Base-by-base conservation (phyloP, 1,284 basidiomycete species). In the Athelia psychrophila region DNA sequence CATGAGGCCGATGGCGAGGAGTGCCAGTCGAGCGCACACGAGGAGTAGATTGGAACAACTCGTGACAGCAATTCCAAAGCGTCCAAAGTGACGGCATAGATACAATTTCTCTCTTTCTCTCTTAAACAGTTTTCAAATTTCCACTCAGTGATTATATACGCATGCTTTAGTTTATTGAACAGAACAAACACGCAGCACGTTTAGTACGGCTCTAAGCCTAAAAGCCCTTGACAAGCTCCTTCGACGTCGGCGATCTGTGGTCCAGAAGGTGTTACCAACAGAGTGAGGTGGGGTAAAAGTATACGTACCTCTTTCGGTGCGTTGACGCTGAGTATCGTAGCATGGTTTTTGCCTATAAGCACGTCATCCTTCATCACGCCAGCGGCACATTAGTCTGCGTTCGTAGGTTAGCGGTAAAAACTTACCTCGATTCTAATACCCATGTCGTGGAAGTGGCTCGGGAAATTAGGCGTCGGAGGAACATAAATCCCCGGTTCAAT, bases 401-500 rank as follows among this genome's bases (percentile, higher is more conserved):
- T 42, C 38, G 5, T 42, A 42, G 25, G 51, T 51, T 12, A 23
- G 32, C 23, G 33, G 24, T 12, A 49, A 50, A 36, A 36, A 62
- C 71, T 42, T 55, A 86, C 89, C 77, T 97, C 94, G 62, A 97
- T 93, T 45, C 95, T 82, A 55, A 97, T 86, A 3, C 91, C 93
- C 23, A 95, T 80, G 56, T 93, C 89, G 60, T 95, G 93, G 70
- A 93, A 98, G 51, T 83, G 81, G 57, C 81, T 86, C 0, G 95
- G 95, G 68, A 91, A 97, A 42, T 80, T 72, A 1, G 84, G 62
- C 19, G 81, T 78, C 1, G 85, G 81, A 2, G 95, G 95, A 19
- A 98, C 91, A 63, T 95, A 97, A 35, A 93, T 77, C 83, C 86
- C 87, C 56, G 89, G 89, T 60, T 92, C 90, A 52, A 92, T 82